phyloP scores from a whole-genome alignment of 768 basidiomycete species.

The Holtermannia corniformis region DNA sequence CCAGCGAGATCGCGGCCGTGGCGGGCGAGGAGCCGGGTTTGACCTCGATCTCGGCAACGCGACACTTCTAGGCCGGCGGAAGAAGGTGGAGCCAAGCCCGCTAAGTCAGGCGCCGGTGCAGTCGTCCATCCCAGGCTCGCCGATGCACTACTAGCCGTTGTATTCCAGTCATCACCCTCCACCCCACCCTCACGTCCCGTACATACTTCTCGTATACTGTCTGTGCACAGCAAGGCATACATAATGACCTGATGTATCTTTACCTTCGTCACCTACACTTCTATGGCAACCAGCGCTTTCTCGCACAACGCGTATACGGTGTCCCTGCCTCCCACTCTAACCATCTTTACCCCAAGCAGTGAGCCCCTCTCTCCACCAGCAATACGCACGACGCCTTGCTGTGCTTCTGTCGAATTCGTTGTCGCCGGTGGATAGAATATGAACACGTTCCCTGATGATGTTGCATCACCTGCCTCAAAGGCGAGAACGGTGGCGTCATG shows the following conservation, averaged over 20 bases:
- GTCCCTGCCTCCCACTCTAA: constrained; percentile 41
- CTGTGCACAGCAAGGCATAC: neutral
- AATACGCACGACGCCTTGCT: constrained; percentile 71
- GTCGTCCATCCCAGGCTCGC: constrained; percentile 19
- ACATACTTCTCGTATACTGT: neutral
- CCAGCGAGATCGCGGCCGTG: constrained; percentile 52
- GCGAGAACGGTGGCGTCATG: constrained; percentile 50
- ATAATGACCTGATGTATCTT: neutral
- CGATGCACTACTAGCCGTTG: constrained; percentile 19
- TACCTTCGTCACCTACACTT: neutral
- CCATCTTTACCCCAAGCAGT: constrained; percentile 62
- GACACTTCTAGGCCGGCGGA: constrained; percentile 61
- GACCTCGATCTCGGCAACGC: constrained; percentile 80
- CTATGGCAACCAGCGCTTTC: constrained; percentile 50
- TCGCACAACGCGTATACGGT: constrained; percentile 62
- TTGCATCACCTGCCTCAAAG: constrained; percentile 53
- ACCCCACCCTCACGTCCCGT: too few species aligned
- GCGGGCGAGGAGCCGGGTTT: constrained; percentile 46
- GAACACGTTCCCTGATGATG: constrained; percentile 71
- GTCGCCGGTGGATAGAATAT: constrained; percentile 58
- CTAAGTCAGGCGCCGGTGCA: constrained; percentile 21
- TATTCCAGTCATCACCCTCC: neutral
- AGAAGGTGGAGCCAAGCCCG: constrained; percentile 36
- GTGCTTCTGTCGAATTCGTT: constrained; percentile 53
- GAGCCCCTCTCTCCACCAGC: constrained; percentile 62